Conservation (phyloP, 345 rosid genomes). For the Diplotaxis tenuifolia region DNA sequence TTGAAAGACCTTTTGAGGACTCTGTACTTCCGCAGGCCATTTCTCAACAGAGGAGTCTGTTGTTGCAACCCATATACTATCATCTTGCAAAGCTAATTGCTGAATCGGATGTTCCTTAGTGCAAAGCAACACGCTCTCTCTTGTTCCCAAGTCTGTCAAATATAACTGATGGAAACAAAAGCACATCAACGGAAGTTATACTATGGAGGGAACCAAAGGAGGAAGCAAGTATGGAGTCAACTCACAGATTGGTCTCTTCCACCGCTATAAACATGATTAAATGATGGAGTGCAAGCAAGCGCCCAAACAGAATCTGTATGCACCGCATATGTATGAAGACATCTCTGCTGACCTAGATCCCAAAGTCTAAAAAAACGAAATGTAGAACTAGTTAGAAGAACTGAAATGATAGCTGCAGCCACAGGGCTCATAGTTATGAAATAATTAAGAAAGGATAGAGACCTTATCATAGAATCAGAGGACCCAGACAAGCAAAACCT, state of each 20-base stretch:
- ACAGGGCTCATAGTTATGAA: background rate
- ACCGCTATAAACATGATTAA: conserved; percentile 97
- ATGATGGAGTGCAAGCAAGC: conserved; percentile 91
- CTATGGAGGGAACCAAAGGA: conserved; percentile 18
- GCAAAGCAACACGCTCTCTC: conserved; percentile 96
- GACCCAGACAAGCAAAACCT: conserved; percentile 99
- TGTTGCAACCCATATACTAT: conserved; percentile 90
- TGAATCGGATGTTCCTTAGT: conserved; percentile 82
- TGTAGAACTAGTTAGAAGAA: conserved; percentile 32
- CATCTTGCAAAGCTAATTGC: conserved; percentile 87
- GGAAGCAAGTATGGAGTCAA: conserved; percentile 7
- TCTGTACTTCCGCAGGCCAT: conserved; percentile 91
- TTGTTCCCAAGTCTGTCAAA: conserved; percentile 92
- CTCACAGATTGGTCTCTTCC: conserved; percentile 99
- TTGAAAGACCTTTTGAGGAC: conserved; percentile 81
- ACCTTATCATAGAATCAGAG: conserved; percentile 99
- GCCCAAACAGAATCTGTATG: conserved; percentile 99
- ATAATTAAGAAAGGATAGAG: conserved; percentile 18
- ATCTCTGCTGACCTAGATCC: conserved; percentile 99
- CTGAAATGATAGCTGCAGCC: conserved; percentile 14
- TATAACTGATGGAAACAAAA: conserved; percentile 60
- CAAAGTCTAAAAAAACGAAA: conserved; percentile 61
- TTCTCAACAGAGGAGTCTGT: conserved; percentile 85
- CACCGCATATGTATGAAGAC: conserved; percentile 97
- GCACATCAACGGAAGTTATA: conserved; percentile 7